Evolutionary conservation across 805 yeast genomes (phyloP).

Genomic region (Ogataea pignaliae): DNA sequence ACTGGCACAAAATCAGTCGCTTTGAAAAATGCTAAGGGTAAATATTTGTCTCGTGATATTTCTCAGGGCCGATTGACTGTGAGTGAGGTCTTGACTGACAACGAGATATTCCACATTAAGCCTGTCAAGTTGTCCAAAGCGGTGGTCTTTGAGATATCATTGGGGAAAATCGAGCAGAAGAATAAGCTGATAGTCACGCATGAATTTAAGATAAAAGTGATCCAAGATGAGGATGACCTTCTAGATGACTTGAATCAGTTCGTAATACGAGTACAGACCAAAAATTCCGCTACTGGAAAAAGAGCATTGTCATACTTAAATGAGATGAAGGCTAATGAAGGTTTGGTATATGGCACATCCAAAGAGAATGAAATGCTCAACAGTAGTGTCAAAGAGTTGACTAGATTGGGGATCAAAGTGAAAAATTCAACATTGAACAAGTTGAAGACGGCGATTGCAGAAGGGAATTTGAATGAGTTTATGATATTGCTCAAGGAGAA

Average conservation of each 20-base stretch:
- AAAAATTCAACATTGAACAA: slow-evolving; percentile 15
- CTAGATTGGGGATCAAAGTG: slow-evolving; percentile 19
- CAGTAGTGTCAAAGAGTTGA: slow-evolving; percentile 19
- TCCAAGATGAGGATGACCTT: slow-evolving; percentile 27
- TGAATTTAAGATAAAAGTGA: slow-evolving; percentile 19
- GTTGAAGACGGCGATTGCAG: slow-evolving; percentile 19
- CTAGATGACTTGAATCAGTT: slow-evolving; percentile 21
- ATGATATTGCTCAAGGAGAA: slow-evolving; percentile 26
- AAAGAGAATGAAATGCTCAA: slow-evolving; percentile 14
- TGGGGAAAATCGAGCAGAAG: slow-evolving; percentile 14
- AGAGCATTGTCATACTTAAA: slow-evolving; percentile 7
- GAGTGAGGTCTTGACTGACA: slow-evolving; percentile 25
- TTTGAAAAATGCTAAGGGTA: slow-evolving; percentile 21
- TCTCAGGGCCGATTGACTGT: slow-evolving; percentile 12
- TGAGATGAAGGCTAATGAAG: slow-evolving; percentile 7
- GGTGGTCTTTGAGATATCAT: slow-evolving; percentile 8
- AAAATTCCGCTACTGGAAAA: slow-evolving; percentile 18
- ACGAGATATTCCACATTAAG: slow-evolving; percentile 24
- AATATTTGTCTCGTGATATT: slow-evolving; percentile 20
- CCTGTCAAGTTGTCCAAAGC: slow-evolving; percentile 1
- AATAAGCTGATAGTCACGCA: slow-evolving; percentile 17
- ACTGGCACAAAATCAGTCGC: slow-evolving; percentile 9
- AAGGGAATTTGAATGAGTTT: slow-evolving; percentile 26
- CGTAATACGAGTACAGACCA: slow-evolving; percentile 23
- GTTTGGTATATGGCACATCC: slow-evolving; percentile 6